phyloP scores from a whole-genome alignment of 2,329 filamentous ascomycete genomes.

The Alternaria sp. region DNA sequence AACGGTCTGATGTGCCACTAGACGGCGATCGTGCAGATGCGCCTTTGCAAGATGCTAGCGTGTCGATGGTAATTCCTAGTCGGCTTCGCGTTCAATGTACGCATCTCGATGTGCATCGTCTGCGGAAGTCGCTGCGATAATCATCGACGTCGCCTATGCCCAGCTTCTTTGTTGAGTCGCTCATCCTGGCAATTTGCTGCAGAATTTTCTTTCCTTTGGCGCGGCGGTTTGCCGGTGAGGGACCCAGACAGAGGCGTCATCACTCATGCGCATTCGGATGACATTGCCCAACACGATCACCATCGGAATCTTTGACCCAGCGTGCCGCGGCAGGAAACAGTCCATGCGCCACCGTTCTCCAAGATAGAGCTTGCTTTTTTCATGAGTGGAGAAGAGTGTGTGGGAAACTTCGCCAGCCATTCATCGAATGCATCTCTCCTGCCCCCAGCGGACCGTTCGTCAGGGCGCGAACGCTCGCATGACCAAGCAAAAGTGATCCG shows the following conservation, averaged over 20 bases:
- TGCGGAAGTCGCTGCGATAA: background rate
- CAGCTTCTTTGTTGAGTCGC: conserved; percentile 10
- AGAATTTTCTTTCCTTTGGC: conserved; percentile 12
- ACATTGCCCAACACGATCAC: conserved; percentile 10
- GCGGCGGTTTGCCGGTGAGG: conserved; percentile 11
- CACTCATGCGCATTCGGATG: conserved; percentile 7
- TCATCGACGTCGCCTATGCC: background rate
- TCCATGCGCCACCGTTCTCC: background rate
- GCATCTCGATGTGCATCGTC: background rate
- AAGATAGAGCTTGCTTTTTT: background rate
- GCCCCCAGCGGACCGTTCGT: background rate
- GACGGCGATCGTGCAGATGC: conserved; percentile 31
- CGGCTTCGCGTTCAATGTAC: background rate
- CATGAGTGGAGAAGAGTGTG: background rate
- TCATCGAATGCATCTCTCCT: background rate
- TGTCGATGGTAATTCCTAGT: background rate
- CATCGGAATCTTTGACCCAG: background rate
- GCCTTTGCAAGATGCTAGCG: conserved; percentile 28
- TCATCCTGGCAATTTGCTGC: conserved; percentile 4
- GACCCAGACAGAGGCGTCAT: conserved; percentile 4
- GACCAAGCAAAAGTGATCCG: conserved; percentile 19
- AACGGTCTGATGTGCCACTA: conserved; percentile 33
- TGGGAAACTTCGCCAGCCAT: background rate
- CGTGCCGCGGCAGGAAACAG: background rate
- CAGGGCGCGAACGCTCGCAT: conserved; percentile 18